These are phyloP conservation scores for Coniosporium apollinis DNA, from an alignment of 495 filamentous ascomycete genomes.

Conservation along the genomic window DNA sequence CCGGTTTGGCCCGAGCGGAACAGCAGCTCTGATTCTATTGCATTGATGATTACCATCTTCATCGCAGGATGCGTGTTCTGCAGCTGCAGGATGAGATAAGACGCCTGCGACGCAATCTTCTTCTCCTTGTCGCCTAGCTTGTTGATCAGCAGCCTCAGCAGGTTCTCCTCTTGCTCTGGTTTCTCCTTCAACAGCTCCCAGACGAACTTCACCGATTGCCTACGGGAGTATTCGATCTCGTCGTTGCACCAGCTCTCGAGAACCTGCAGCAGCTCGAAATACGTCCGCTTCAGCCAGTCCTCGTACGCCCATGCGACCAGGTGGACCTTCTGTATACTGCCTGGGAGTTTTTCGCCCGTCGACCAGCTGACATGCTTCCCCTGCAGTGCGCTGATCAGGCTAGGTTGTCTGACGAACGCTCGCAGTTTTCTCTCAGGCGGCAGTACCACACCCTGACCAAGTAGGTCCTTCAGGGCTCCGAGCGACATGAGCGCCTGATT, in stretches of 20 bases:
- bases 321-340: constrained; percentile 51
- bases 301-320: constrained; percentile 85
- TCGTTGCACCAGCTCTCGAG: constrained; percentile 85
- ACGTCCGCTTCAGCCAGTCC: constrained; percentile 80
- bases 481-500: constrained; percentile 88
- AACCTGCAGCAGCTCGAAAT: constrained; percentile 79
- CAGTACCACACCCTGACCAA: constrained; percentile 71
- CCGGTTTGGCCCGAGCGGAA: constrained; percentile 72
- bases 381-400: constrained; percentile 50
- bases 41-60: constrained; percentile 71
- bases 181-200: constrained; percentile 85
- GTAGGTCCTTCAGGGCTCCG: constrained; percentile 80
- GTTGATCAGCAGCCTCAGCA: constrained; percentile 80
- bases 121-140: constrained; percentile 88
- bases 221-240: constrained; percentile 80
- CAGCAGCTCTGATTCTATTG: constrained; percentile 72
- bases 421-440: constrained; percentile 67
- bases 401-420: constrained; percentile 64
- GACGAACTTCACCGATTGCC: constrained; percentile 70
- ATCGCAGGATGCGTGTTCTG: constrained; percentile 77
- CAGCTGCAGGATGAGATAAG: constrained; percentile 81
- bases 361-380: constrained; percentile 43
- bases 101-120: constrained; percentile 84
- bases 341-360: constrained; percentile 46
- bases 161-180: constrained; percentile 91